A percentile compares a stretch with the other conserved stretches of the same genome.
phyloP scores from a whole-genome alignment of 805 yeast genomes.

The Ascoidea tarda region DNA sequence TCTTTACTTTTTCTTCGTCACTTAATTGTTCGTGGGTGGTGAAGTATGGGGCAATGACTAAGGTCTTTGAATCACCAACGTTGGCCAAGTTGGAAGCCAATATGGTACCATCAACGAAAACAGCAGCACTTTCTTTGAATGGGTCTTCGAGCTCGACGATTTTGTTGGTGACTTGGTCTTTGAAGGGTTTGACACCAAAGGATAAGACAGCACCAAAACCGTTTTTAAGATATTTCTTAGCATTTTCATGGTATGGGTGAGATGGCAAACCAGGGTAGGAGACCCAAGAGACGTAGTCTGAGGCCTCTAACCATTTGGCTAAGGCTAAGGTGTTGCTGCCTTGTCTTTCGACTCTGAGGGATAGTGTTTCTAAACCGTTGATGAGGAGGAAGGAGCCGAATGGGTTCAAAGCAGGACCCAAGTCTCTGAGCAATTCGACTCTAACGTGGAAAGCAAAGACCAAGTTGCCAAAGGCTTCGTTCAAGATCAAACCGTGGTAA shows the following conservation, averaged over 20 bases:
- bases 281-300: slow-evolving; percentile 75
- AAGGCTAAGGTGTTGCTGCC: slow-evolving; percentile 67
- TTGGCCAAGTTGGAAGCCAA: slow-evolving; percentile 89
- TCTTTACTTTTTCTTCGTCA: slow-evolving; percentile 63
- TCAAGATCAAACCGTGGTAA: slow-evolving; percentile 77
- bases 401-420: slow-evolving; percentile 84
- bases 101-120: slow-evolving; percentile 72
- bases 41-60: slow-evolving; percentile 90
- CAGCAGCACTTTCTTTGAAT: slow-evolving; percentile 34
- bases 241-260: slow-evolving; percentile 63
- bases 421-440: slow-evolving; percentile 77
- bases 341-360: slow-evolving; percentile 90
- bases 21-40: slow-evolving; percentile 90
- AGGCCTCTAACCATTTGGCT: slow-evolving; percentile 61
- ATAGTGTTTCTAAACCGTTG: slow-evolving; percentile 90
- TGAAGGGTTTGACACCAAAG: slow-evolving; percentile 62
- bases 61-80: slow-evolving; percentile 92
- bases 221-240: slow-evolving; percentile 66
- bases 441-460: slow-evolving; percentile 75
- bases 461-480: slow-evolving; percentile 66
- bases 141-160: slow-evolving; percentile 13
- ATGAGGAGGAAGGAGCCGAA: slow-evolving; percentile 75
- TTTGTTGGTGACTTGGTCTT: slow-evolving; percentile 16
- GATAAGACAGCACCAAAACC: slow-evolving; percentile 85
- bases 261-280: slow-evolving; percentile 82